Evolutionary conservation across 2,329 filamentous ascomycete genomes (phyloP).

Genomic region (Aspergillus sp.): DNA sequence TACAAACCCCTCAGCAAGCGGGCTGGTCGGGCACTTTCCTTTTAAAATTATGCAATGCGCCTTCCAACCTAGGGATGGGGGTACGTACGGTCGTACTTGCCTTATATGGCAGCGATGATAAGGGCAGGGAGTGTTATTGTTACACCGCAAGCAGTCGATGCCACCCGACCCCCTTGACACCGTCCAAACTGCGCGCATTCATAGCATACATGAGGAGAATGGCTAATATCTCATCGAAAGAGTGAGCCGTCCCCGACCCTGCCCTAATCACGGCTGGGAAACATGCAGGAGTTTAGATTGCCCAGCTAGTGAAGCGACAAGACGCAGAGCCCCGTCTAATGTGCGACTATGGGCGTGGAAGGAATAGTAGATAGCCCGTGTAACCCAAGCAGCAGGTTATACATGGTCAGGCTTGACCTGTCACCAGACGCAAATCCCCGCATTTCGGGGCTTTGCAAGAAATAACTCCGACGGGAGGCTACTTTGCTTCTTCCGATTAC

Average conservation of each 20-base stretch:
- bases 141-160: background rate
- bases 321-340: background rate
- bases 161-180: background rate
- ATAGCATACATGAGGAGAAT: too few relatives aligned
- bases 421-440: constrained; percentile 1
- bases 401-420: background rate
- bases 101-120: background rate
- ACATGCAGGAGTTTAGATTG: background rate
- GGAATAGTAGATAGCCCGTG: background rate
- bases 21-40: background rate
- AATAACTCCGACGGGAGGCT: background rate
- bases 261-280: background rate
- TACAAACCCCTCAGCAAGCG: too few relatives aligned
- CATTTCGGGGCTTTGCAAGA: background rate
- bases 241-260: background rate
- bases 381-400: background rate
- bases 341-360: background rate
- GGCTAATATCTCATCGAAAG: background rate
- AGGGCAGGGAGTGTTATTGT: background rate
- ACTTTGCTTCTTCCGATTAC: background rate
- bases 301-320: background rate
- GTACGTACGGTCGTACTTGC: background rate
- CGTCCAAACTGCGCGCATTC: background rate
- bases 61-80: background rate
- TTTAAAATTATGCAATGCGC: background rate